A percentile compares a stretch with the other conserved stretches of the same genome.
These are phyloP conservation scores for Phytophthora idaei DNA, from an alignment of 352 stramenopile genomes.

Conservation along the genomic window DNA sequence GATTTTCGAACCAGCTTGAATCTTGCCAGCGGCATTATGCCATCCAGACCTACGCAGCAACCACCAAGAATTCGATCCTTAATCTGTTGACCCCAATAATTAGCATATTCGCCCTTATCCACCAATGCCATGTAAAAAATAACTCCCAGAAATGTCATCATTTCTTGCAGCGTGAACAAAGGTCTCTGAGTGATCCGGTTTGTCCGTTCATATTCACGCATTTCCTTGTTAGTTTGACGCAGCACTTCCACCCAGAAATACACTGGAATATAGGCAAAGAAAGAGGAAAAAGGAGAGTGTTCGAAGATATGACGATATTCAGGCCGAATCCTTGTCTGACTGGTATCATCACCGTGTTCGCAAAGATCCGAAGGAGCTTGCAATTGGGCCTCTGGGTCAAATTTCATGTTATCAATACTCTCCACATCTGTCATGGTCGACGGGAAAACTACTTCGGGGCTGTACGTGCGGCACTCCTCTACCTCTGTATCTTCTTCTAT, in stretches of 20 bases:
- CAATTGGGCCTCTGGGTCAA: conserved; percentile 9
- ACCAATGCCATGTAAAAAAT: conserved; percentile 34
- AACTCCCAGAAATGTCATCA: conserved; percentile 42
- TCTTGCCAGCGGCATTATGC: conserved; percentile 21
- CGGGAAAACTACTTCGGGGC: neutral
- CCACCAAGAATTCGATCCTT: conserved; percentile 20
- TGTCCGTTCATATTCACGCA: neutral
- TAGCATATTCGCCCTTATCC: conserved; percentile 34
- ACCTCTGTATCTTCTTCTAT: neutral
- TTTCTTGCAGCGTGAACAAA: conserved; percentile 27
- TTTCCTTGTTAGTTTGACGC: conserved; percentile 23
- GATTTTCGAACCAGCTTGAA: conserved; percentile 30
- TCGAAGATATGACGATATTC: conserved; percentile 23
- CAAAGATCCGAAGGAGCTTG: conserved; percentile 8
- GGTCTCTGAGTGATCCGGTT: neutral
- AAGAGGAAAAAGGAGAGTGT: conserved; percentile 26
- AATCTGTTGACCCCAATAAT: conserved; percentile 36
- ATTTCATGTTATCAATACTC: conserved; percentile 16
- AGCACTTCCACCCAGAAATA: conserved; percentile 36
- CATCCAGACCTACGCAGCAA: conserved; percentile 3
- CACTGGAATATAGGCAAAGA: conserved; percentile 33
- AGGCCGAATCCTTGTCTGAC: conserved; percentile 13
- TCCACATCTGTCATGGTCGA: conserved; percentile 5
- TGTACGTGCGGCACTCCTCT: neutral
- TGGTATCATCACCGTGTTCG: conserved; percentile 6